Percentiles rank a stretch among this genome's conserved stretches.
Evolutionary conservation across 2,329 filamentous ascomycete species (phyloP).

Genomic region (Dactylonectria estremocensis): DNA sequence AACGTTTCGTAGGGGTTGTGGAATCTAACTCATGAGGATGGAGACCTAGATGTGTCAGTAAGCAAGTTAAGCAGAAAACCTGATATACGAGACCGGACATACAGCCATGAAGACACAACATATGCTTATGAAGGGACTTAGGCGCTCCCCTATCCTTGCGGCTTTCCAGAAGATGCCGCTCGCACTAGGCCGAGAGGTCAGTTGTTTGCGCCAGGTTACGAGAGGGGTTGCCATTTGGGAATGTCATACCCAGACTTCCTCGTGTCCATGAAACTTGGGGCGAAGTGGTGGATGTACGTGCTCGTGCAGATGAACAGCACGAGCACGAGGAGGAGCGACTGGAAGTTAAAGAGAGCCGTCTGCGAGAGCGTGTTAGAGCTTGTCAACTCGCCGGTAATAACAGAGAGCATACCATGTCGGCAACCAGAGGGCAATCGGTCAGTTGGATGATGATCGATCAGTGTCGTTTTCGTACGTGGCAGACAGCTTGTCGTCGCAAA

Average conservation of each 20-base stretch:
- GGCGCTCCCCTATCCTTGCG: conserved; percentile 89
- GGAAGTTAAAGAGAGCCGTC: conserved; percentile 99
- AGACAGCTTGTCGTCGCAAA: conserved; percentile 31
- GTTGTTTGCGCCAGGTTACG: conserved; percentile 12
- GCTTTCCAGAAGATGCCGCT: conserved; percentile 97
- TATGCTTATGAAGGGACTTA: conserved; percentile 96
- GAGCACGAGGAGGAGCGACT: conserved; percentile 94
- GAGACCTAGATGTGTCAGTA: conserved; percentile 49
- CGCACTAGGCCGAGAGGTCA: conserved; percentile 63
- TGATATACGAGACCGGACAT: conserved; percentile 47
- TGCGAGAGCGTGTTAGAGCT: conserved; percentile 56
- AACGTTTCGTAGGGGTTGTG: conserved; percentile 28
- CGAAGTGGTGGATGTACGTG: conserved; percentile 91
- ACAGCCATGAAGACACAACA: conserved; percentile 97
- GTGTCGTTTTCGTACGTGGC: conserved; percentile 12
- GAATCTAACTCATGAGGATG: conserved; percentile 56
- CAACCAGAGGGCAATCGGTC: conserved; percentile 4
- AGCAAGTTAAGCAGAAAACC: not conserved
- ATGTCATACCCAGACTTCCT: conserved; percentile 87
- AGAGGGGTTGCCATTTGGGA: conserved; percentile 23
- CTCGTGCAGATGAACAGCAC: conserved; percentile 97
- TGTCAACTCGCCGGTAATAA: not conserved
- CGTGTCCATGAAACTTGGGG: conserved; percentile 90
- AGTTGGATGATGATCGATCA: conserved; percentile 12
- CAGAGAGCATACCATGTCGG: conserved; percentile 48